Evolutionary conservation across 2,329 filamentous ascomycete genomes (phyloP).

Genomic region (Aspergillus fructus): DNA sequence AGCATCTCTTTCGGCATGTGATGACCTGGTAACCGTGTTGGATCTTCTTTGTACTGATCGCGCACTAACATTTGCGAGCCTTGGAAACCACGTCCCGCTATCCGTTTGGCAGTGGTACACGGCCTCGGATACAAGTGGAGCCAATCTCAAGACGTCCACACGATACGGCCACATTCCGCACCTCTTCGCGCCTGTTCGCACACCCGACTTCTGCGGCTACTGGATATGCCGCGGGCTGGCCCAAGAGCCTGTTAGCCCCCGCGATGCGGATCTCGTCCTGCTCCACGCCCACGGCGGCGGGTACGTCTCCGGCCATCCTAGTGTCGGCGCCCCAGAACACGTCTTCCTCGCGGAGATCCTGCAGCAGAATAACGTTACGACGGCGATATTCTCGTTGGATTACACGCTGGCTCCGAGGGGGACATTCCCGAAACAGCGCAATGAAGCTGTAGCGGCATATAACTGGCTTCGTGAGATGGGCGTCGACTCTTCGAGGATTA

Average conservation of each 20-base stretch:
- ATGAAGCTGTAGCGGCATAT: conserved; percentile 69
- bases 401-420: conserved; percentile 76
- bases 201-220: conserved; percentile 8
- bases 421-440: conserved; percentile 69
- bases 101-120: conserved; percentile 6
- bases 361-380: conserved; percentile 54
- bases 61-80: not conserved
- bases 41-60: not conserved
- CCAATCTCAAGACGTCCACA: conserved; percentile 2
- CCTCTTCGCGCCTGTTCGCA: conserved; percentile 12
- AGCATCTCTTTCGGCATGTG: conserved; percentile 19
- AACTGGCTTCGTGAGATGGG: conserved; percentile 32
- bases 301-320: conserved; percentile 19
- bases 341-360: conserved; percentile 20
- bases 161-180: conserved; percentile 15
- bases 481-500: conserved; percentile 6
- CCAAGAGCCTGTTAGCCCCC: conserved; percentile 1
- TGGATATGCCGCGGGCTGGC: conserved; percentile 17
- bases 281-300: conserved; percentile 24
- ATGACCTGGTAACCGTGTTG: conserved; percentile 17
- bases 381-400: conserved; percentile 73
- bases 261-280: conserved; percentile 17
- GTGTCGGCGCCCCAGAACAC: conserved; percentile 16
- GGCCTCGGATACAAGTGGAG: conserved; percentile 5
- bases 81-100: conserved; percentile 16